These are phyloP conservation scores for Calonectria honghensis DNA, from an alignment of 2,329 filamentous ascomycete genomes.

Conservation along the genomic window DNA sequence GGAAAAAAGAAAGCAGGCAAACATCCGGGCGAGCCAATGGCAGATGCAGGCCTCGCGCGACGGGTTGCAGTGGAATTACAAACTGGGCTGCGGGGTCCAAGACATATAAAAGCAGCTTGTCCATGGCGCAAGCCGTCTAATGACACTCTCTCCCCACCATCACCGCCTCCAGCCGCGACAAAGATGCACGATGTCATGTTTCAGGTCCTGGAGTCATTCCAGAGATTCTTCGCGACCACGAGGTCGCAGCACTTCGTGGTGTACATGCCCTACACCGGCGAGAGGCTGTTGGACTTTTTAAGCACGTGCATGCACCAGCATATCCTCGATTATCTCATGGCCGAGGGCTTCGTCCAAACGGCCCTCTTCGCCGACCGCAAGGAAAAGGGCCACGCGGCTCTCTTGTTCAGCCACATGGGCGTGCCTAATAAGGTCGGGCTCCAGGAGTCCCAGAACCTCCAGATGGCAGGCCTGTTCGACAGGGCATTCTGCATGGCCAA, in stretches of 20 bases:
- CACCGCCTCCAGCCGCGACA: not conserved
- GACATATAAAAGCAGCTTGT: conserved; percentile 16
- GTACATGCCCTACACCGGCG: conserved; percentile 1
- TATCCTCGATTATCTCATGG: not conserved
- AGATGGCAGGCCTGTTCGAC: not conserved
- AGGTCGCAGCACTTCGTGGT: conserved; percentile 12
- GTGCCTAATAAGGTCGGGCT: not conserved
- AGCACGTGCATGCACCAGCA: not conserved
- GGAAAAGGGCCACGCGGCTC: not conserved
- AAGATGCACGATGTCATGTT: conserved; percentile 2
- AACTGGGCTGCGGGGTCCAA: conserved; percentile 7
- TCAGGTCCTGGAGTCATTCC: not conserved
- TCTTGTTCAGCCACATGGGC: not conserved
- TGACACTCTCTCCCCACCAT: not conserved
- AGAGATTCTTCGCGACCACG: not conserved
- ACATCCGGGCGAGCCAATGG: not conserved
- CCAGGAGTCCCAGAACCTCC: not conserved
- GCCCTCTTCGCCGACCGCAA: not conserved
- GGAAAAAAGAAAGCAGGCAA: conserved; percentile 12
- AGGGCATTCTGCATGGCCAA: not conserved
- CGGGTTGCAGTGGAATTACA: not conserved
- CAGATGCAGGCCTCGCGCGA: not conserved
- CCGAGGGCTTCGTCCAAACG: conserved; percentile 3
- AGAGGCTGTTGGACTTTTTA: not conserved
- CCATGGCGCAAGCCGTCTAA: not conserved